Base-by-base conservation (phyloP, 2,329 filamentous ascomycete species). In the Penicillium sp. region DNA sequence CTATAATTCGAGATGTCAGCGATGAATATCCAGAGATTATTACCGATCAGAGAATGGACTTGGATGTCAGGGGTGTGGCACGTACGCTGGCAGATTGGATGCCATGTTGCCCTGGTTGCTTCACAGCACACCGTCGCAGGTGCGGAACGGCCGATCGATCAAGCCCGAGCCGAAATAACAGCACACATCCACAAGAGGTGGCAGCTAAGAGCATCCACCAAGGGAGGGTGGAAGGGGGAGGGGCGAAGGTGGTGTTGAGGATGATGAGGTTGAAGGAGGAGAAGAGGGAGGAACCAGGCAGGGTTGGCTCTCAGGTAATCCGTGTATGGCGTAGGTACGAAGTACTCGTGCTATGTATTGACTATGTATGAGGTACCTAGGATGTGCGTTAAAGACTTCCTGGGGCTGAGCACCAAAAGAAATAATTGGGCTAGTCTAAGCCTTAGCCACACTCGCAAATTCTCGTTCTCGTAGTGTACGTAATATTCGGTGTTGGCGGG, bases 71-170 rank as follows among this genome's bases (percentile, higher is more conserved):
- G 24, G 49, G 35, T 20, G 18, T 20, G 41, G 36, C 43, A 80
- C 81, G 73, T 73, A 85, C 82, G 76, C 72, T 62, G 81, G 78
- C 62, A 82, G 73, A 71, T 80, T 81, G 54, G 79, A 76, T 66
- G 83, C 80, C 70, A 77, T 76, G 32, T 18, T 18, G 50, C 56
- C 56, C 52, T 51, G 44, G 46, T 52, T 52, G 52, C 49, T 58
- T 54, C 48, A 58, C 55, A 55, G 59, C 56, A 59, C 58, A 59
- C 57, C 55, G 57, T 44, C 14, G 35, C 43, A 52, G 54, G 52
- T 57, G 53, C 54, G 54, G 58, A 59, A 58, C 31, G 57, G 64
- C 62, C 59, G 63, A 66, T 66, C 58, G 62, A 63, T 62, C 63
- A 64, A 64, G 61, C 62, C 65, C 61, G 53, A 50, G 45, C 52